phyloP scores from a whole-genome alignment of 345 rosid species.

The Populus tremula region DNA sequence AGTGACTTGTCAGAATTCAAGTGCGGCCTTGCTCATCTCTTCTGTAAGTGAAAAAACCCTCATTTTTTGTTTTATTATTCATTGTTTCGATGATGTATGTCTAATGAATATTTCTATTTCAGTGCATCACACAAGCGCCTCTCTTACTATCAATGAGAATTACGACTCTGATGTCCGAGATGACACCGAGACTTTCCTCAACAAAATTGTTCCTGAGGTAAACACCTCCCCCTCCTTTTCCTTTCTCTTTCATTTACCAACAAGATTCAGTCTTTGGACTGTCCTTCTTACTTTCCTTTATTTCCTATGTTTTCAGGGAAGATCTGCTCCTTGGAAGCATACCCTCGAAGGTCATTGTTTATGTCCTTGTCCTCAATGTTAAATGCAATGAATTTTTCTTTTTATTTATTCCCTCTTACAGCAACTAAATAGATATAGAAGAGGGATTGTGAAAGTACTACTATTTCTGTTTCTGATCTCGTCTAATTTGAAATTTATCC shows the following conservation, averaged over 20 bases:
- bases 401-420: background rate
- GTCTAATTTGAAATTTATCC: background rate
- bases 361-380: background rate
- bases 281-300: background rate
- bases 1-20: conserved; percentile 68
- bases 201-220: conserved; percentile 90
- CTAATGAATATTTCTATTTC: background rate
- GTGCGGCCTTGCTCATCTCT: conserved; percentile 90
- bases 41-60: conserved; percentile 44
- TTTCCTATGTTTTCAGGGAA: conserved; percentile 50
- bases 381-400: background rate
- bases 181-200: conserved; percentile 93
- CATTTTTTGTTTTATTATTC: no score
- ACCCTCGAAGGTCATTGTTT: conserved; percentile 71
- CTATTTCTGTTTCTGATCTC: background rate
- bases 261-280: background rate
- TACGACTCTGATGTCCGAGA: conserved; percentile 89
- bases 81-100: background rate
- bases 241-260: background rate
- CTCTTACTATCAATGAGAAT: conserved; percentile 93
- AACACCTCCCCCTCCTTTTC: background rate
- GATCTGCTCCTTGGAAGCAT: conserved; percentile 94
- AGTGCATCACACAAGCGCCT: conserved; percentile 97
- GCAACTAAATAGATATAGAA: no score
- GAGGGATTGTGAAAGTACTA: background rate